Evolutionary conservation across 352 stramenopile species (phyloP), one percentile per base, ranked within the genome.

Genomic region (Phytophthora crassamura): DNA sequence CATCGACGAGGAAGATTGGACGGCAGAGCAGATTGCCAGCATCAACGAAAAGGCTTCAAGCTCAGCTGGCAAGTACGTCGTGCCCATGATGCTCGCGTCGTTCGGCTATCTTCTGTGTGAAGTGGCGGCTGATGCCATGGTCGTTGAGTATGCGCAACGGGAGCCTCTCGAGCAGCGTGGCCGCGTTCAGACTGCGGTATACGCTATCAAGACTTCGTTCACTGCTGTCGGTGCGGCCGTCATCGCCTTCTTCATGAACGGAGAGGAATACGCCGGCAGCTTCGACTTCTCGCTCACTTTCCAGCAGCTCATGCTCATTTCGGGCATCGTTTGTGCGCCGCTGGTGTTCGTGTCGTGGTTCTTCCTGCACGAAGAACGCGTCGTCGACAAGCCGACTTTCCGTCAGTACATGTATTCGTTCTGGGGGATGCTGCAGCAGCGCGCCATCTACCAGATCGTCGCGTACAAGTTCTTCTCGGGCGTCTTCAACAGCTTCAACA

Each of bases 381-480:
- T 74, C n/a, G 33, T n/a, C 8, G 32, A 73, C 1, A 67, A 64
- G 6, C 50, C 53, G 30, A 56, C 36, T 1, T 72, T 80, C 33
- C 11, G 39, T 0, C 25, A 49, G 12, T 88, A 82, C 62, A 72
- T 82, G 34, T 42, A 36, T 7, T 60, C 65, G 11, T 84, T 89
- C 35, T 89, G 80, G 80, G 30, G 45, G 0, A 5, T 86, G 30
- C 51, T 89, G 5, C 75, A 88, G 48, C 64, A 78, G 58, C 74
- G 79, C 8, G 73, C 76, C 0, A 75, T 89, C 20, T 86, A 86
- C 60, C 78, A 89, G 61, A 67, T 71, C 22, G 75, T 81, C 25
- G 69, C 70, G 9, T 91, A 90, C 67, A 83, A 86, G 39, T 90
- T 90, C 59, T 85, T 89, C 62, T 83, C 75, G 1, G 73, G 64